Evolutionary conservation across 805 yeast species (phyloP), one percentile per base, ranked within the genome.

Genomic region (Hanseniaspora lachancei): DNA sequence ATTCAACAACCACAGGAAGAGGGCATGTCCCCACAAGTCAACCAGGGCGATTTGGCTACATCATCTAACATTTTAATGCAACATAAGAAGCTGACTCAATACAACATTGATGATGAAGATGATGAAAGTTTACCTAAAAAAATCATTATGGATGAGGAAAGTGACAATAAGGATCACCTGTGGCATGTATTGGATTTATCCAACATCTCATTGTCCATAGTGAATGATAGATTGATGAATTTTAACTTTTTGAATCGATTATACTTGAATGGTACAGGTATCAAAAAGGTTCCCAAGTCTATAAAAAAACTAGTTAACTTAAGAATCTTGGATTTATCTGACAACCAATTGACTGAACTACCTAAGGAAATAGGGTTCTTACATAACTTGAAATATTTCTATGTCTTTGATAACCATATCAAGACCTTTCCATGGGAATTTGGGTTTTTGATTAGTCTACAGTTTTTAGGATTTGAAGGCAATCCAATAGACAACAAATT

Each of bases 181-280:
- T 93, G 99, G 99, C 85, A 95, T 54, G 91, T 89, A 6, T 73
- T 93, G 60, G 99, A 93, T 71, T 73, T 91, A 60, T 81, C 95
- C 60, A 96, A 96, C 58, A 95, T 93, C 68, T 86, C 91, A 36
- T 74, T 93, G 53, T 73, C 79, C 59, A 77, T 79, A 57, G 61
- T 91, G 34, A 78, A 87, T n/a, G 78, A 84, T 21, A 81, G 81
- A 62, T 69, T 93, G 47, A 88, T 88, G 74, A 79, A 81, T 47
- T 93, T 89, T 68, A 77, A 78, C 58, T 93, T 93, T 63, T 76
- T 93, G 63, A 93, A 91, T 65, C 83, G 91, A 59, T 73, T 93
- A 55, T 93, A 86, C 67, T 72, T 93, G 62, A 88, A 84, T 70
- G 95, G 95, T 64, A 93, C 95, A 68, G 82, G 82, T 62, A 74